Evolutionary conservation across 1,284 basidiomycete species (phyloP).

Genomic region (Ustilago crameri): DNA sequence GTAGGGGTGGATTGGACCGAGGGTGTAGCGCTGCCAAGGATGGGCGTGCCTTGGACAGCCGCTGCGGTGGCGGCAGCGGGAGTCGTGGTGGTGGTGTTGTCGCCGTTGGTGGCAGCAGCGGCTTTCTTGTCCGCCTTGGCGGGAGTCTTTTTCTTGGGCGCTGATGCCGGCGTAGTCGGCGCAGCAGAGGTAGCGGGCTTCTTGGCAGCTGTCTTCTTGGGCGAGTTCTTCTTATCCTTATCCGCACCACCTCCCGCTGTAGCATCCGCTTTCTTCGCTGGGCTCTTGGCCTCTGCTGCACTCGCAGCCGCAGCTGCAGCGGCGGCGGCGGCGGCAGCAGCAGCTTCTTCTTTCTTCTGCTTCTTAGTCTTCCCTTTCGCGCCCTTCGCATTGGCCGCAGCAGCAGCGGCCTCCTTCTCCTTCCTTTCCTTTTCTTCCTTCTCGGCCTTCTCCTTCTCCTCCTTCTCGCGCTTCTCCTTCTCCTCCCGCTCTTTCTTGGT

Average conservation of each 20-base stretch:
- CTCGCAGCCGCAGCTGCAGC: slow-evolving; percentile 27
- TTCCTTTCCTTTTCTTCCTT: slow-evolving; percentile 49
- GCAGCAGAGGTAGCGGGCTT: slow-evolving; percentile 29
- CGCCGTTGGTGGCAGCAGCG: neutral
- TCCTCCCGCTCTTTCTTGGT: slow-evolving; percentile 54
- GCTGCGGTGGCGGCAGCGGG: slow-evolving; percentile 3
- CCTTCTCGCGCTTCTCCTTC: slow-evolving; percentile 42
- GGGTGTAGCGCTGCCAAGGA: slow-evolving; percentile 39
- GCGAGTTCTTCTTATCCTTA: slow-evolving; percentile 41
- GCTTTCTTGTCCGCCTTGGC: slow-evolving; percentile 41
- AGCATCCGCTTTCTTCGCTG: slow-evolving; percentile 17
- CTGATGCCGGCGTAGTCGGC: slow-evolving; percentile 16
- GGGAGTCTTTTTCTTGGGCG: slow-evolving; percentile 44
- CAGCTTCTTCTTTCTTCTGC: slow-evolving; percentile 49
- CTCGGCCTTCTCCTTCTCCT: slow-evolving; percentile 59
- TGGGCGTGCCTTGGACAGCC: slow-evolving; percentile 23
- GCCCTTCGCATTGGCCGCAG: slow-evolving; percentile 15
- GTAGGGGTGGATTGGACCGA: slow-evolving; percentile 49
- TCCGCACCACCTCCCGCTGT: slow-evolving; percentile 29
- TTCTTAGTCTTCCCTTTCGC: slow-evolving; percentile 53
- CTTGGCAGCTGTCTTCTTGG: slow-evolving; percentile 47
- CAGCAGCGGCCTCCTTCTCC: slow-evolving; percentile 46
- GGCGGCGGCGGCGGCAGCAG: slow-evolving; percentile 33
- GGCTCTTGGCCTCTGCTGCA: slow-evolving; percentile 16
- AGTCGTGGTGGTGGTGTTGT: neutral